A percentile compares a stretch with the other conserved stretches of the same genome.
phyloP scores from a whole-genome alignment of 495 filamentous ascomycete species.

The Tricharina praecox region DNA sequence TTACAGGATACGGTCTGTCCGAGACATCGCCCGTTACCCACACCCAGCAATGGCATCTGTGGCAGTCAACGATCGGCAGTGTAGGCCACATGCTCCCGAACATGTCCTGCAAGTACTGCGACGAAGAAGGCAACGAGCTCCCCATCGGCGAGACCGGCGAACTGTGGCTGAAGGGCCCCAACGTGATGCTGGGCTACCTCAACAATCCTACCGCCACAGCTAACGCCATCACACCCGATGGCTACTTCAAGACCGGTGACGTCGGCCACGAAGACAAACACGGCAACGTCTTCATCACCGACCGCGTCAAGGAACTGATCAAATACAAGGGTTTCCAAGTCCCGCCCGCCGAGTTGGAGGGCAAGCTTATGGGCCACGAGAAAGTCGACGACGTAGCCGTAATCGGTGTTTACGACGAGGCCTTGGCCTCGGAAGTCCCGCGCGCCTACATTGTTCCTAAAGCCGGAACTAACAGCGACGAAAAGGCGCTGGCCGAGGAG shows the following conservation, averaged over 20 bases:
- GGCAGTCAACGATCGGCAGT: constrained; percentile 59
- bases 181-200: constrained; percentile 61
- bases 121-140: constrained; percentile 43
- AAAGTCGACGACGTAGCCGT: constrained; percentile 74
- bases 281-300: constrained; percentile 56
- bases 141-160: constrained; percentile 46
- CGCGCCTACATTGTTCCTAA: constrained; percentile 62
- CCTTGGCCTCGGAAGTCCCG: constrained; percentile 63
- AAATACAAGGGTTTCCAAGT: constrained; percentile 88
- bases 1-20: constrained; percentile 35
- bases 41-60: constrained; percentile 54
- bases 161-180: constrained; percentile 61
- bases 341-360: constrained; percentile 73
- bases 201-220: constrained; percentile 50
- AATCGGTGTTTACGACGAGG: constrained; percentile 55
- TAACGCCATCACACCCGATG: constrained; percentile 49
- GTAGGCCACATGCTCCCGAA: constrained; percentile 59
- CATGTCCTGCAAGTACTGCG: constrained; percentile 59
- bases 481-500: constrained; percentile 43
- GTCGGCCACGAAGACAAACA: constrained; percentile 39
- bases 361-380: constrained; percentile 50
- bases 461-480: constrained; percentile 33
- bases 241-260: constrained; percentile 76
- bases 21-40: constrained; percentile 39
- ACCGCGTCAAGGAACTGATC: constrained; percentile 81